Base-by-base conservation (phyloP, 768 basidiomycete species). In the Hericium alpestre region DNA sequence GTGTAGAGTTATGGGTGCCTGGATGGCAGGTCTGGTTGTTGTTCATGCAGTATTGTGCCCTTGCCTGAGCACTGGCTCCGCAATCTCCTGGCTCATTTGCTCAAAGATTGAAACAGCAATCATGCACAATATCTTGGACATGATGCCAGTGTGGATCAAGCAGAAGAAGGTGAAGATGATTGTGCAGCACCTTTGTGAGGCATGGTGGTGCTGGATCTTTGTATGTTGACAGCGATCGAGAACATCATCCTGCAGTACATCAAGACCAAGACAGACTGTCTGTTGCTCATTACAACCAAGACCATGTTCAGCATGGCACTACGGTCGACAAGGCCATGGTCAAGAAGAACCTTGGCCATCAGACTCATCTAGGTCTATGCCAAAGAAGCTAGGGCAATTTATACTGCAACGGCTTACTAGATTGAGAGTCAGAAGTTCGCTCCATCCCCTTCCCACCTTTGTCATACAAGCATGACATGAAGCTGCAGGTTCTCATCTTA, bases 141-240 rank as follows among this genome's bases (percentile, higher is more conserved):
- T 98, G 95, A 97, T 98, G 95, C 96, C 96, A 6, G 96, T 97
- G 71, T 93, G 90, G 2, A 94, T 98, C 76, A 94, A 94, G 73
- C 93, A 94, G 72, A 99, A 98, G 74, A 98, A 99, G 76, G 85
- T 93, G n/a, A 99, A 99, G 78, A 98, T 95, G 12, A 98, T 99
- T 62, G 67, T 99, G 68, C 96, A 99, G 69, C 96, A 98, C 69
- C 73, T 98, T 63, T 96, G 93, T 3, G 96, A 98, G 69, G 96
- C 95, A 10, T 98, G 96, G 96, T 79, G 95, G 64, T 97, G 94
- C 72, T 93, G 90, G 90, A 93, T 1, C 95, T 93, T 9, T 96
- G 96, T 40, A 98, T 98, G 96, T 94, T 93, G 0, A 97, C 96
- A 0, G 93, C 96, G 11, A 96, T 99, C 61, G 96, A 99, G 73